Evolutionary conservation across 805 yeast genomes (phyloP), one percentile per base, ranked within the genome.

Genomic region (Pichia nakasei): DNA sequence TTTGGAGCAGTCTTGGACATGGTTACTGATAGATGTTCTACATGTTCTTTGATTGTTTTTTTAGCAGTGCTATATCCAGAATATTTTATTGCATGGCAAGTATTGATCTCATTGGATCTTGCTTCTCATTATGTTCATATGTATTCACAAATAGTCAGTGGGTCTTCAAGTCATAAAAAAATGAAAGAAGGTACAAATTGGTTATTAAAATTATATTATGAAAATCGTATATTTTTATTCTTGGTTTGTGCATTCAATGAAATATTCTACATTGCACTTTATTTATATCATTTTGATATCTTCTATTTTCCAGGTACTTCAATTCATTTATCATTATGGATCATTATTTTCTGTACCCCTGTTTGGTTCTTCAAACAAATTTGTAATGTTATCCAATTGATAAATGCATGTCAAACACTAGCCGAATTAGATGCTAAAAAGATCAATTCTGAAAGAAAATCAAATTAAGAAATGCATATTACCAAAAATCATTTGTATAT

Each of bases 11-110:
- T 94, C 19, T 73, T 93, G 54, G 99, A 93, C 64, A 93, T 93
- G 99, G 97, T 93, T 27, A 91, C 98, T 18, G 99, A 93, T 63
- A 75, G 99, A 59, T 93, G 97, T 61, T 89, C 98, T 13, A 93
- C 99, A 0, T 78, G 95, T 13, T 83, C 96, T n/a, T 73, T 93
- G 56, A 80, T 93, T 53, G 88, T 95, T 61, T 93, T 76, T 62
- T 70, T 93, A 46, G 78, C 93, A 52, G 80, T 85, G 32, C 68
- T 84, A 38, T 91, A 85, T 58, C 97, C 97, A 8, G 55, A 63
- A 27, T 83, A 70, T 64, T 68, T 76, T 41, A 64, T 85, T 12
- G 52, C 79, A 9, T 89, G 91, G 80, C 99, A 93, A 67, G 54
- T 85, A 22, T 70, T 93, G 53, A 80, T 89, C 41, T 83, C 94